Percentiles rank a stretch among this genome's conserved stretches.
These are phyloP conservation scores for Xeromyces bisporus DNA, from an alignment of 495 filamentous ascomycete species.

Conservation along the genomic window DNA sequence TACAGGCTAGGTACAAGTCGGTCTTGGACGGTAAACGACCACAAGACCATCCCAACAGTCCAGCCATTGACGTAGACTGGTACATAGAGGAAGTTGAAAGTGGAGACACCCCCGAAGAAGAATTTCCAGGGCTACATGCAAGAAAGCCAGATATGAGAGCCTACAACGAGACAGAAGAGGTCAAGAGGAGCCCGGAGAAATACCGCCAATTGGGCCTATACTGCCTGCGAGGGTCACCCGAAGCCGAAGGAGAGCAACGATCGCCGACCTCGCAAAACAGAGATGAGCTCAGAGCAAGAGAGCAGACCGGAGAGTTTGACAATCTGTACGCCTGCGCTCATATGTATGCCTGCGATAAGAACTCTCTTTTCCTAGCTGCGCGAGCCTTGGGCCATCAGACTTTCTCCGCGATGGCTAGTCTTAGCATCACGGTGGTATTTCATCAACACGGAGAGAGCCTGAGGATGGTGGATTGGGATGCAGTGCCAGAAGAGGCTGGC, in stretches of 20 bases:
- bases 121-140: conserved; percentile 43
- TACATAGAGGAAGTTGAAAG: conserved; percentile 16
- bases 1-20: conserved; percentile 19
- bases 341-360: conserved; percentile 51
- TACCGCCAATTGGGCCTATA: conserved; percentile 45
- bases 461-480: conserved; percentile 22
- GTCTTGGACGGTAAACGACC: conserved; percentile 24
- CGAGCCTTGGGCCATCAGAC: conserved; percentile 41
- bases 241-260: too few species aligned
- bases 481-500: conserved; percentile 3
- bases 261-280: conserved; percentile 3
- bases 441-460: conserved; percentile 29
- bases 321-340: conserved; percentile 49
- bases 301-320: conserved; percentile 19
- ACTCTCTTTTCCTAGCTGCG: conserved; percentile 45
- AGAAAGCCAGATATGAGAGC: conserved; percentile 44
- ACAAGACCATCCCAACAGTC: conserved; percentile 20
- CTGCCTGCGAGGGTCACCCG: conserved; percentile 28
- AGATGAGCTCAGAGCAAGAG: conserved; percentile 9
- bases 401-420: conserved; percentile 37
- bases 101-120: conserved; percentile 14
- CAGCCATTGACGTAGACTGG: conserved; percentile 31
- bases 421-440: conserved; percentile 46
- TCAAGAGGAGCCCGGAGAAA: conserved; percentile 27
- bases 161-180: conserved; percentile 31